These are phyloP conservation scores for Penicillium palitans DNA, from an alignment of 2,329 filamentous ascomycete genomes.

Conservation along the genomic window DNA sequence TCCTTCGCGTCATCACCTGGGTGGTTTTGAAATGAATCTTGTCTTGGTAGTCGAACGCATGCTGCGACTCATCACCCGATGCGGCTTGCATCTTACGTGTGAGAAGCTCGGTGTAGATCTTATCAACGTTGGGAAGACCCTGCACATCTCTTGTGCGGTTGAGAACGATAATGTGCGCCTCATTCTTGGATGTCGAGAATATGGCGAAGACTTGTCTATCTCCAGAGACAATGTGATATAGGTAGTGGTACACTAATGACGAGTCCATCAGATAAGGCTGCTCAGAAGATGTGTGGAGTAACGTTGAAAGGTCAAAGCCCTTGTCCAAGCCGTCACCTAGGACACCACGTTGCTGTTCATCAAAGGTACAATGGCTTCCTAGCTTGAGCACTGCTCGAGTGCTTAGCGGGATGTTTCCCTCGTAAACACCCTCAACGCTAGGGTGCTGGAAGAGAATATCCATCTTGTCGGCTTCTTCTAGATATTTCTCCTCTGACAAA, in stretches of 20 bases:
- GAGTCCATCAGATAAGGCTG: constrained; percentile 74
- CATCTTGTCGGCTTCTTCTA: constrained; percentile 80
- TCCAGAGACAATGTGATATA: constrained; percentile 88
- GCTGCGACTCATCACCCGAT: constrained; percentile 71
- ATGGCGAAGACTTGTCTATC: constrained; percentile 92
- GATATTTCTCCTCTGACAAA: constrained; percentile 83
- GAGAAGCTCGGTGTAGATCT: constrained; percentile 79
- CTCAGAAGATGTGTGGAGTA: constrained; percentile 68
- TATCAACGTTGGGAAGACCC: constrained; percentile 85
- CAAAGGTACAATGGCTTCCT: constrained; percentile 89
- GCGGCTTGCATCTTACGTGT: constrained; percentile 63
- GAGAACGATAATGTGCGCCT: constrained; percentile 85
- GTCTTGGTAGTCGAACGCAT: constrained; percentile 83
- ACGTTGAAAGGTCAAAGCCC: constrained; percentile 80
- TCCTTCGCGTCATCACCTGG: constrained; percentile 85
- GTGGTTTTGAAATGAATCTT: constrained; percentile 80
- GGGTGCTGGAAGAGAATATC: constrained; percentile 82
- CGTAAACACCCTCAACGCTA: constrained; percentile 96
- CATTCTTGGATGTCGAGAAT: constrained; percentile 77
- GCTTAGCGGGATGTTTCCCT: constrained; percentile 85
- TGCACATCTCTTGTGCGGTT: constrained; percentile 79
- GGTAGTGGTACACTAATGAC: constrained; percentile 78
- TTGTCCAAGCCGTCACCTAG: constrained; percentile 89
- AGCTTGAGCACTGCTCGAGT: constrained; percentile 84
- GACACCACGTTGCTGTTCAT: constrained; percentile 84